phyloP scores from a whole-genome alignment of 345 rosid species.

The Aquilaria yunnanensis region DNA sequence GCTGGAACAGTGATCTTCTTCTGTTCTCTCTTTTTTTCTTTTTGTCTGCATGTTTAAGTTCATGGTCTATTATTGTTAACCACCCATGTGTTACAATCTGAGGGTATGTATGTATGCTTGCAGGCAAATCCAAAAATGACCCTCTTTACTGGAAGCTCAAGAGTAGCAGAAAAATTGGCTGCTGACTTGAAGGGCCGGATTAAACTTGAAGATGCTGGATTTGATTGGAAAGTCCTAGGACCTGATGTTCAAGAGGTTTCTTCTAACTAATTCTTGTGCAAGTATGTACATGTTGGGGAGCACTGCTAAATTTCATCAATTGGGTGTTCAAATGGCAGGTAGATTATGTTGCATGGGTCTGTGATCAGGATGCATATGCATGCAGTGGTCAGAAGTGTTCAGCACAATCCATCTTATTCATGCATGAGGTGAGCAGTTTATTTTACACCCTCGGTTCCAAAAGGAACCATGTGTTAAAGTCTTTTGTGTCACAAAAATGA shows the following conservation, averaged over 20 bases:
- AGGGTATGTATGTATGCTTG: not conserved
- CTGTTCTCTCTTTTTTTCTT: not conserved
- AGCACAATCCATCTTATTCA: constrained; percentile 90
- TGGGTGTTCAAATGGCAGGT: constrained; percentile 42
- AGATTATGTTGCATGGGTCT: constrained; percentile 94
- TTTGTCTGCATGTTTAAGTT: not conserved
- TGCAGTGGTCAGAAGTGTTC: constrained; percentile 99
- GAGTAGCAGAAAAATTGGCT: constrained; percentile 93
- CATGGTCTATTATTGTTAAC: not conserved
- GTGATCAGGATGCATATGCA: constrained; percentile 98
- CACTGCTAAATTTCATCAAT: constrained; percentile 8
- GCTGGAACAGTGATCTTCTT: not conserved
- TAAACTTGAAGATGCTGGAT: constrained; percentile 98
- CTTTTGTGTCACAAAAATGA: too few species aligned
- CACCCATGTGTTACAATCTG: too few species aligned
- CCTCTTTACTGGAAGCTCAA: constrained; percentile 96
- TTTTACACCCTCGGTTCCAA: not conserved
- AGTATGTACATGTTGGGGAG: not conserved
- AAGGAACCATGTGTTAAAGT: too few species aligned
- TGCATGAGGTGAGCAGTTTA: constrained; percentile 72
- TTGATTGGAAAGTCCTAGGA: constrained; percentile 97
- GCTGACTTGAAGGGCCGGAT: constrained; percentile 80
- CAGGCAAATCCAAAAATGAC: constrained; percentile 96
- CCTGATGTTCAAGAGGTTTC: constrained; percentile 95
- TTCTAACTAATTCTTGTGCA: not conserved